phyloP scores from a whole-genome alignment of 768 basidiomycete species.

The Tylopilus intermedius region DNA sequence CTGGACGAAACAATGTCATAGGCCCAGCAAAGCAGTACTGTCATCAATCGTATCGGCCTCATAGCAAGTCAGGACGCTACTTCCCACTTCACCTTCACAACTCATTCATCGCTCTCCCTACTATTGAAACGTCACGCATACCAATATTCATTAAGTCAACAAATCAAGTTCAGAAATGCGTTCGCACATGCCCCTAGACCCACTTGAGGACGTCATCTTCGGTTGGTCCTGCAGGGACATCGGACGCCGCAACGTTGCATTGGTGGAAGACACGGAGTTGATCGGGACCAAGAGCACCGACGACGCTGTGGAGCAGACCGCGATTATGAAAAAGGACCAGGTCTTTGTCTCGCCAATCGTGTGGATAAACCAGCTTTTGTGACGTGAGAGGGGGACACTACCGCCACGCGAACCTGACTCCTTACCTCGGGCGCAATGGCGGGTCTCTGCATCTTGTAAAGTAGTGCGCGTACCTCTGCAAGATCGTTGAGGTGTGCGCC shows the following conservation, averaged over 20 bases:
- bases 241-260: constrained; percentile 54
- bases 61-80: neutral
- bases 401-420: neutral
- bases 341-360: constrained; percentile 76
- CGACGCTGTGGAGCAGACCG: constrained; percentile 62
- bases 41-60: neutral
- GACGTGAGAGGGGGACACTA: neutral
- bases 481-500: constrained; percentile 76
- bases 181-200: constrained; percentile 8
- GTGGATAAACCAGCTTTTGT: constrained; percentile 70
- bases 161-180: too few relatives aligned
- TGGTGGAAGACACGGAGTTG: constrained; percentile 50
- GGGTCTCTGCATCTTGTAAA: constrained; percentile 86
- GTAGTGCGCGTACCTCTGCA: constrained; percentile 59
- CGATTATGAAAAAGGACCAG: constrained; percentile 72
- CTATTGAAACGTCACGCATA: neutral
- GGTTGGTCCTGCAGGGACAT: constrained; percentile 35
- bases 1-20: too few relatives aligned
- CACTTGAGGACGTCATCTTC: constrained; percentile 41
- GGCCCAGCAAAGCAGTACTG: neutral
- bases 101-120: neutral
- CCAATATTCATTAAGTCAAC: neutral
- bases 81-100: neutral
- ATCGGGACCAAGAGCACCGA: constrained; percentile 52
- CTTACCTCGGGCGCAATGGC: constrained; percentile 72